Conservation (phyloP, 2,329 filamentous ascomycete species). For the Xylogone sp. region DNA sequence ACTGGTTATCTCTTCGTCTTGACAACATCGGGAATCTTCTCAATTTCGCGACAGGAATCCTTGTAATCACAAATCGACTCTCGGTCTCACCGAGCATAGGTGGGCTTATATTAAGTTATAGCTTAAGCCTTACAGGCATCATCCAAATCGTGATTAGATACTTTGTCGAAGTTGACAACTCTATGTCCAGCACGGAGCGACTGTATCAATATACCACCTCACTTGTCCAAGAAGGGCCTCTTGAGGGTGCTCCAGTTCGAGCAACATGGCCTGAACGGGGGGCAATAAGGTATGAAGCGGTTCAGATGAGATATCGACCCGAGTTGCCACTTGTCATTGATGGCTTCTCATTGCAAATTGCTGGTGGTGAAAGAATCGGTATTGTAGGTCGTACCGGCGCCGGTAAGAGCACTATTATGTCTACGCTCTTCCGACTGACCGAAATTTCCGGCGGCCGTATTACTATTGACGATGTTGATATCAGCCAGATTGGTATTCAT, state of each 20-base stretch:
- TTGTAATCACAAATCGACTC: conserved; percentile 63
- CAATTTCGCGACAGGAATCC: conserved; percentile 58
- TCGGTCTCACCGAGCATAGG: conserved; percentile 58
- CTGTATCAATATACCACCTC: conserved; percentile 59
- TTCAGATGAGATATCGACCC: conserved; percentile 60
- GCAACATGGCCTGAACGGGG: conserved; percentile 61
- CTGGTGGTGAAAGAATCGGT: conserved; percentile 71
- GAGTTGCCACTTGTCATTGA: conserved; percentile 68
- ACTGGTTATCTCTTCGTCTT: conserved; percentile 62
- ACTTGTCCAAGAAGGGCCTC: conserved; percentile 43
- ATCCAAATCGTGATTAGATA: conserved; percentile 67
- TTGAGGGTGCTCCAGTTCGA: conserved; percentile 36
- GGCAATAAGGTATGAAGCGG: conserved; percentile 45
- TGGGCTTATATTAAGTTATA: conserved; percentile 64
- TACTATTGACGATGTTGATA: conserved; percentile 60
- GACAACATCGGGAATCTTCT: conserved; percentile 59
- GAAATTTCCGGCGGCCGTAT: conserved; percentile 58
- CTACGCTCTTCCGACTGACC: conserved; percentile 70
- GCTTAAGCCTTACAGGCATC: conserved; percentile 64
- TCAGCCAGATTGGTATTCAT: conserved; percentile 65
- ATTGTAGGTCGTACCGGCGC: conserved; percentile 77
- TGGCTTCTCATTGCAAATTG: conserved; percentile 64
- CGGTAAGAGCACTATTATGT: conserved; percentile 78
- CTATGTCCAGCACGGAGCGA: conserved; percentile 67
- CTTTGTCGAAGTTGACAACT: conserved; percentile 65